A percentile compares a stretch with the other conserved stretches of the same genome.
phyloP scores from a whole-genome alignment of 225 moss, liverwort and hornwort genomes.

The Sphagnum tenellum region DNA sequence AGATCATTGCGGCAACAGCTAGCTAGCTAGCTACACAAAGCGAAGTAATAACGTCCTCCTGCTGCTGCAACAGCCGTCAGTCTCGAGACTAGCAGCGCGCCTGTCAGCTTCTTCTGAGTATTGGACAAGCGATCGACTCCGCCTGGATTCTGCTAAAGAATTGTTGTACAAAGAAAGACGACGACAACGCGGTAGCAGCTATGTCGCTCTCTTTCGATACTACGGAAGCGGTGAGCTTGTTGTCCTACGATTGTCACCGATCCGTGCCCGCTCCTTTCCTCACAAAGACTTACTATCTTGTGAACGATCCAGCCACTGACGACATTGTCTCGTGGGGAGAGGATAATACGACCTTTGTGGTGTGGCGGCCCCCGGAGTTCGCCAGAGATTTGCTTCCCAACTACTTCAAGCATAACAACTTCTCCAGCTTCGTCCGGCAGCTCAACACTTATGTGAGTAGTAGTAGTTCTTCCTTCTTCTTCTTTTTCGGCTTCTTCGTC shows the following conservation, averaged over 20 bases:
- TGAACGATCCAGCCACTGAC: conserved; percentile 73
- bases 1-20: too few relatives aligned
- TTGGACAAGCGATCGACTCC: too few relatives aligned
- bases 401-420: conserved; percentile 92
- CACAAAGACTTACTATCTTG: conserved; percentile 73
- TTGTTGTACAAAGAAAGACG: too few relatives aligned
- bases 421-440: conserved; percentile 81
- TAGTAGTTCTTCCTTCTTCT: neutral
- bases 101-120: too few relatives aligned
- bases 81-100: too few relatives aligned
- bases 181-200: neutral
- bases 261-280: conserved; percentile 77
- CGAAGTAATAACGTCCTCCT: too few relatives aligned
- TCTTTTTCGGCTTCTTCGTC: too few relatives aligned
- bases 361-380: conserved; percentile 85
- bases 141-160: too few relatives aligned
- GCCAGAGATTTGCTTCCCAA: conserved; percentile 77
- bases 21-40: too few relatives aligned
- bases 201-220: conserved; percentile 73
- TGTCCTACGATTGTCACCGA: conserved; percentile 65
- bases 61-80: too few relatives aligned
- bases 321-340: conserved; percentile 84
- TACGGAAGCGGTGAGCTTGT: conserved; percentile 48
- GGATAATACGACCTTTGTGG: conserved; percentile 68
- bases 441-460: conserved; percentile 77